phyloP scores from a whole-genome alignment of 371 early-diverging fungal genomes.

The Mortierella sp. region DNA sequence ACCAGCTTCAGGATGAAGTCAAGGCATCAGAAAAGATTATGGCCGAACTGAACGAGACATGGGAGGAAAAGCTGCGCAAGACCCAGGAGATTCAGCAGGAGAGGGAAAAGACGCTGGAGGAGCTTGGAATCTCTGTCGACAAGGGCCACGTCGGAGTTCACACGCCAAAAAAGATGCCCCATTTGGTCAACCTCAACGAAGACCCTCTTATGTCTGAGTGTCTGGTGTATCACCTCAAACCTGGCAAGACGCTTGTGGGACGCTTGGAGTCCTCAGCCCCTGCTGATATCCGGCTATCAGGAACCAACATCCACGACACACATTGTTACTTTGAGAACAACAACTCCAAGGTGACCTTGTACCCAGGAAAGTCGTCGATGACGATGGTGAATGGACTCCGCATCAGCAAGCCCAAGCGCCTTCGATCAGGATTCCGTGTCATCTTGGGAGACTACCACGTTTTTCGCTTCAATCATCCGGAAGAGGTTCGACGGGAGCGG shows the following conservation, averaged over 20 bases:
- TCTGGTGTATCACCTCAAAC: slow-evolving; percentile 89
- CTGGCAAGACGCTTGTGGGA: slow-evolving; percentile 84
- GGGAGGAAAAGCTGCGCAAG: slow-evolving; percentile 87
- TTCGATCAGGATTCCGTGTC: slow-evolving; percentile 85
- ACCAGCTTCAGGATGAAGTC: slow-evolving; percentile 84
- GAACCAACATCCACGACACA: slow-evolving; percentile 74
- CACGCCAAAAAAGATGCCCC: slow-evolving; percentile 88
- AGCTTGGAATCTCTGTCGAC: slow-evolving; percentile 85
- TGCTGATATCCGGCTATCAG: slow-evolving; percentile 83
- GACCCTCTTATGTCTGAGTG: slow-evolving; percentile 94
- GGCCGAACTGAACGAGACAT: slow-evolving; percentile 84
- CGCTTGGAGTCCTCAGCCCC: slow-evolving; percentile 61
- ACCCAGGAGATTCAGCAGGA: slow-evolving; percentile 83
- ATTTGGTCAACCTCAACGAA: slow-evolving; percentile 92
- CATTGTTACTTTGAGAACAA: slow-evolving; percentile 87
- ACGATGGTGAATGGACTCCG: slow-evolving; percentile 86
- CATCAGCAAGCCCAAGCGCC: slow-evolving; percentile 67
- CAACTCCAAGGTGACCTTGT: slow-evolving; percentile 72
- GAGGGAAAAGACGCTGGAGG: slow-evolving; percentile 83
- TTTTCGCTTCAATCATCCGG: slow-evolving; percentile 91
- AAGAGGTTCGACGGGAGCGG: slow-evolving; percentile 83
- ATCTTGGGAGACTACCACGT: slow-evolving; percentile 87
- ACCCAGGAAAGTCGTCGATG: slow-evolving; percentile 70
- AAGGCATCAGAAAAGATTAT: slow-evolving; percentile 91
- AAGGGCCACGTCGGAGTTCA: slow-evolving; percentile 85